Conservation (phyloP, 495 filamentous ascomycete species). For the Talaromyces borbonicus region DNA sequence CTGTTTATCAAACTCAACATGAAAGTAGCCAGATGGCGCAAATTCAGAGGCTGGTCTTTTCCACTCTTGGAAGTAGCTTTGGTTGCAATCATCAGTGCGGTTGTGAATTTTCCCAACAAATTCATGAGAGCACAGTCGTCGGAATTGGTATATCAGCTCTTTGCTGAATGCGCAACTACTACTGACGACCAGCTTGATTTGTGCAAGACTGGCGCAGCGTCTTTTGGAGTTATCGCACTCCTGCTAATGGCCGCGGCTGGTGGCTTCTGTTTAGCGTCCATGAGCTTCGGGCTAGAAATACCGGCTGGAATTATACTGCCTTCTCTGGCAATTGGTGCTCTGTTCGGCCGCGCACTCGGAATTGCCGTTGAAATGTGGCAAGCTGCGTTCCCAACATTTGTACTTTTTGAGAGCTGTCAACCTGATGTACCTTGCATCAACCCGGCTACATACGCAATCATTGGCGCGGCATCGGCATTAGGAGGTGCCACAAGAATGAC, state of each 20-base stretch:
- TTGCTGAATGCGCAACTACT: conserved; percentile 75
- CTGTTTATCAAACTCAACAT: conserved; percentile 94
- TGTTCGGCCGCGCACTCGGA: conserved; percentile 85
- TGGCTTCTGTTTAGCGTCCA: conserved; percentile 74
- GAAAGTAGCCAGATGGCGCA: conserved; percentile 74
- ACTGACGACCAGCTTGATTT: conserved; percentile 78
- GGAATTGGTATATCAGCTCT: conserved; percentile 84
- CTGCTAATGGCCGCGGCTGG: conserved; percentile 70
- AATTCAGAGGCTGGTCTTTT: conserved; percentile 39
- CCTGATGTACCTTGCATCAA: conserved; percentile 87
- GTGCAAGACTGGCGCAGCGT: conserved; percentile 64
- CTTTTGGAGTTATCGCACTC: conserved; percentile 65
- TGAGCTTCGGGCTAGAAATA: conserved; percentile 95
- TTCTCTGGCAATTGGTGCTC: conserved; percentile 91
- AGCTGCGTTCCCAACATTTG: conserved; percentile 59
- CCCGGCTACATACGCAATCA: conserved; percentile 90
- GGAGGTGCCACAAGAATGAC: conserved; percentile 98
- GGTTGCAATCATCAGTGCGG: conserved; percentile 67
- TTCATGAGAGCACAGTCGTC: conserved; percentile 91
- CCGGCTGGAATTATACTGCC: conserved; percentile 94
- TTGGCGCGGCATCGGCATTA: conserved; percentile 90
- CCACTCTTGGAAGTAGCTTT: conserved; percentile 69
- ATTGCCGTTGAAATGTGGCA: conserved; percentile 88
- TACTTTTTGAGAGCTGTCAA: conserved; percentile 72
- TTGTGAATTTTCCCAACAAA: conserved; percentile 89